Conservation (phyloP, 208 protist species). For the Wallacemonas sp. region DNA sequence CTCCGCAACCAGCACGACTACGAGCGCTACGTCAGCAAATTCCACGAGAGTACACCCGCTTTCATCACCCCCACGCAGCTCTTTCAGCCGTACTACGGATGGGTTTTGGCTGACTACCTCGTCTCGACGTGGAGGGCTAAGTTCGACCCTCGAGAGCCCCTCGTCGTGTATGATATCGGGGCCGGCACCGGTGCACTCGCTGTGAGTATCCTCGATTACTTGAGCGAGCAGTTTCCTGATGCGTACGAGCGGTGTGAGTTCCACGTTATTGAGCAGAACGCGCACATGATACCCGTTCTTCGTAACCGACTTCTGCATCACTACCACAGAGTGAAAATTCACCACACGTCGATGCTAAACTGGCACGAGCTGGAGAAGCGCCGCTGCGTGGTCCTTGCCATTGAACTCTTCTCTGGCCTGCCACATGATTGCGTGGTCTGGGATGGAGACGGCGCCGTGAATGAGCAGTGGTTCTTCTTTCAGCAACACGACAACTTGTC, state of each 20-base stretch:
- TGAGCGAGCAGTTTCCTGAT: conserved; percentile 80
- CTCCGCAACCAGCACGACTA: conserved; percentile 86
- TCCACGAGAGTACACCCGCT: conserved; percentile 73
- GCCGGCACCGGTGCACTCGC: conserved; percentile 83
- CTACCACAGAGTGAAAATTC: conserved; percentile 78
- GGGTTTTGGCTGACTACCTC: conserved; percentile 86
- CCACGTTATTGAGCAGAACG: conserved; percentile 83
- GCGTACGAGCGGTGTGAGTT: conserved; percentile 83
- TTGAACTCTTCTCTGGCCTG: conserved; percentile 83
- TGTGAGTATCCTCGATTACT: conserved; percentile 75
- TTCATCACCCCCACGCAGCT: conserved; percentile 84
- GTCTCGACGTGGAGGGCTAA: conserved; percentile 75
- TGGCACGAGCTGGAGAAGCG: conserved; percentile 73
- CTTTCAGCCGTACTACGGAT: conserved; percentile 88
- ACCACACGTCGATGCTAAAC: conserved; percentile 82
- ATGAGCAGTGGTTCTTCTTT: conserved; percentile 85
- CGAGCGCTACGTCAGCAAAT: conserved; percentile 64
- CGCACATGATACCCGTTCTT: conserved; percentile 66
- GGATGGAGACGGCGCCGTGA: conserved; percentile 67
- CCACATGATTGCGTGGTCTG: conserved; percentile 87
- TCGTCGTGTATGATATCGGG: conserved; percentile 89
- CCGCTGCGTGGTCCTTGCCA: conserved; percentile 71
- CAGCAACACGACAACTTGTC: conserved; percentile 78
- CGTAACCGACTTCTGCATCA: conserved; percentile 73
- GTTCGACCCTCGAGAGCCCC: conserved; percentile 83